These are phyloP conservation scores for Russula virescens DNA, from an alignment of 768 basidiomycete genomes.

Conservation along the genomic window DNA sequence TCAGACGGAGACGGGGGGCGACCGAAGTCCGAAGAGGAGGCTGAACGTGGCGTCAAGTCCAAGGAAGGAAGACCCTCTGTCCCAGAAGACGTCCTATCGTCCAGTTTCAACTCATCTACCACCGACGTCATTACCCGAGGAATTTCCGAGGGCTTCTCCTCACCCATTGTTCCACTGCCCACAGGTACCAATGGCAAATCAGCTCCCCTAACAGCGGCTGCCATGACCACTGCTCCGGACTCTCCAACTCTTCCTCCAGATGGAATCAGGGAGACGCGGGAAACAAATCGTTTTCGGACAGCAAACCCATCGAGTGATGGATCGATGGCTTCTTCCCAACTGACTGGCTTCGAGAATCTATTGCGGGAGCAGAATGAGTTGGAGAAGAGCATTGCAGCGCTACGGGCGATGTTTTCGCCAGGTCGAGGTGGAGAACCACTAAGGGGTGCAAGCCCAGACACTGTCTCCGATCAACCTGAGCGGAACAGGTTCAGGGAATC, in stretches of 20 bases:
- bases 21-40: constrained; percentile 32
- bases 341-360: constrained; percentile 35
- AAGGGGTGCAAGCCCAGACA: neutral
- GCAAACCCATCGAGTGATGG: neutral
- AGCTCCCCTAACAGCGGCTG: neutral
- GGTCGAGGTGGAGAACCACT: neutral
- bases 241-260: constrained; percentile 9
- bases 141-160: neutral
- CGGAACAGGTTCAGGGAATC: constrained; percentile 9
- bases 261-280: neutral
- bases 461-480: neutral
- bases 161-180: neutral
- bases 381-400: constrained; percentile 56
- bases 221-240: neutral
- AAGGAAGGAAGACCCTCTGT: neutral
- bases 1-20: constrained; percentile 29
- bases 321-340: constrained; percentile 24
- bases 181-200: neutral
- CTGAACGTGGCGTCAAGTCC: constrained; percentile 29
- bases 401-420: constrained; percentile 38
- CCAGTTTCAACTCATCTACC: neutral
- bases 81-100: constrained; percentile 11
- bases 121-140: neutral
- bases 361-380: constrained; percentile 58
- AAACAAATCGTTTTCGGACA: neutral